Evolutionary conservation across 1,284 basidiomycete species (phyloP).

Genomic region (Hypsizygus ulmarius): DNA sequence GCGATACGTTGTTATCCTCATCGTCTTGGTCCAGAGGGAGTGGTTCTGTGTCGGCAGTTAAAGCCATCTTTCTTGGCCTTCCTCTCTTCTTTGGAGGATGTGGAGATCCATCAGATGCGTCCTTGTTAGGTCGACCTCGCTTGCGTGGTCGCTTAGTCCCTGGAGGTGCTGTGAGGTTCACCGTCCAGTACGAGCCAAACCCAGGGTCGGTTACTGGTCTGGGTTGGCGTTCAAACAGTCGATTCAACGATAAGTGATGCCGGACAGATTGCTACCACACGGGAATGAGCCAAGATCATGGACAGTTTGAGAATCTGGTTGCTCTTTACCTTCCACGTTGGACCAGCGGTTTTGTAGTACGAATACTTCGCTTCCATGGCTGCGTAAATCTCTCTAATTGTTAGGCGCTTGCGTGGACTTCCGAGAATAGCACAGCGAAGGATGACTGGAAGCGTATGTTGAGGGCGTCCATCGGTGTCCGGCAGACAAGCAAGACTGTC

Average conservation of each 20-base stretch:
- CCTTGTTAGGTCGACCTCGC: constrained; percentile 62
- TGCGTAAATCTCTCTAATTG: constrained; percentile 78
- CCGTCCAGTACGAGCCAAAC: constrained; percentile 82
- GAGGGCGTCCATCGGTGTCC: constrained; percentile 71
- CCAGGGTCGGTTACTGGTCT: constrained; percentile 78
- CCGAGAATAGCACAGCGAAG: constrained; percentile 78
- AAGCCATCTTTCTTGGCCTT: constrained; percentile 40
- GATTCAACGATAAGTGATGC: constrained; percentile 76
- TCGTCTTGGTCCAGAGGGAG: constrained; percentile 26
- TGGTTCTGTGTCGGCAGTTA: constrained; percentile 9
- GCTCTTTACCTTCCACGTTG: constrained; percentile 70
- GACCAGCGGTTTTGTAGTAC: constrained; percentile 73
- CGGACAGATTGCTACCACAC: constrained; percentile 71
- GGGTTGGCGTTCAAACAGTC: constrained; percentile 74
- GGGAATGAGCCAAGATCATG: constrained; percentile 11
- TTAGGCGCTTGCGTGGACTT: constrained; percentile 68
- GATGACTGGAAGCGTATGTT: constrained; percentile 79
- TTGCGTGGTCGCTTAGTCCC: constrained; percentile 80
- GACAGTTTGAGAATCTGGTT: constrained; percentile 6
- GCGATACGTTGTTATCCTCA: constrained; percentile 17
- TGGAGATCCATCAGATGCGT: constrained; percentile 28
- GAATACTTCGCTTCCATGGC: constrained; percentile 80
- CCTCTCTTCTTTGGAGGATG: constrained; percentile 41
- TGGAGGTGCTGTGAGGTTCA: constrained; percentile 73
- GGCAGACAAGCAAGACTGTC: constrained; percentile 73